Base-by-base conservation (phyloP, 2,329 filamentous ascomycete genomes). In the Teratosphaeria destructans region DNA sequence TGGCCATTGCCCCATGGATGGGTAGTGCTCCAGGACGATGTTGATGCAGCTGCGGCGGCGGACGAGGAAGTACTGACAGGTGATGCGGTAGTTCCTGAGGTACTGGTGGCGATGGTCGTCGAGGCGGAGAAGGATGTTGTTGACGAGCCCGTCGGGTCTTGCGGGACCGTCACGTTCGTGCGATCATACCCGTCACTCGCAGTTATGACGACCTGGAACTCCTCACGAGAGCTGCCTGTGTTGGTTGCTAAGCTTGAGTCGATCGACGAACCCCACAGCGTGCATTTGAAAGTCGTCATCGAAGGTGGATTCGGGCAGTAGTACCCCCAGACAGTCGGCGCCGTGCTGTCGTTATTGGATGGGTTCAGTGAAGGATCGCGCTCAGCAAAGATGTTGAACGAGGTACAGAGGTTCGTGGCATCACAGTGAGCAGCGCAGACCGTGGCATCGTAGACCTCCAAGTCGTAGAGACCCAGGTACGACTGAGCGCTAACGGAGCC, bases 171-270 rank as follows among this genome's bases (percentile, higher is more conserved):
- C 8, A 2, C 16, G n/a, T 49, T 49, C 19, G 43, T 49, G 3
- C 43, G 43, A n/a, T 49, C 65, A 57, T 65, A 62, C 54, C 66
- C 67, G 35, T 70, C 63, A 54, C 59, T 62, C 11, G 57, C 66
- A n/a, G 60, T 63, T 52, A 68, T 63, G 47, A 67, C 66, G 34
- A 65, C 60, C 55, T 68, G 60, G 58, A 67, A 68, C 19, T 67
- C 56, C 39, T 64, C 60, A 35, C 66, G 65, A 34, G 53, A 63
- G 37, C 62, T 55, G 34, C 64, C 65, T 29, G 56, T 37, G 63
- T 69, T 68, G 43, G 43, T 49, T 23, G 43, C 43, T n/a, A 49
- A 19, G 43, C n/a, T 49, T n/a, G 43, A 49, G 43, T 49, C 43
- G 16, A 49, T 49, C 6, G 16, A 49, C 8, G 43, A 49, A n/a